Percentiles rank a stretch among this genome's conserved stretches.
Conservation (phyloP, 1,284 basidiomycete species). For the Puccinia triticina region DNA sequence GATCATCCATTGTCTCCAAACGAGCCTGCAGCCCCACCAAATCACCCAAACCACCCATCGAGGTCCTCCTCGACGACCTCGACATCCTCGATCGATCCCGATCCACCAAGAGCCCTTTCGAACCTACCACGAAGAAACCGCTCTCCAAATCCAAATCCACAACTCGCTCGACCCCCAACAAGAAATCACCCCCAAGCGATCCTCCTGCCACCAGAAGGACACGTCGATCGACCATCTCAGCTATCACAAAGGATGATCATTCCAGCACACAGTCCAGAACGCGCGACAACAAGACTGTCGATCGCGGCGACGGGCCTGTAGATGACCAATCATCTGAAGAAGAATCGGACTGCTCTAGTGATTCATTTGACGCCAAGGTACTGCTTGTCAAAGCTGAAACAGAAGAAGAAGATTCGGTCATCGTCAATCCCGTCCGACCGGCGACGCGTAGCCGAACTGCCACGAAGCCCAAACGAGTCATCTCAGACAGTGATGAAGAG, state of each 20-base stretch:
- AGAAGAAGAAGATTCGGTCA: not conserved
- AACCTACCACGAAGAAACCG: not conserved
- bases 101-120: slow-evolving; percentile 12
- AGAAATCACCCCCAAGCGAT: not conserved
- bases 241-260: not conserved
- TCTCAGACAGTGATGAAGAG: slow-evolving; percentile 27
- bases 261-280: not conserved
- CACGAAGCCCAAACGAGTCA: slow-evolving; percentile 21
- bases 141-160: not conserved
- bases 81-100: slow-evolving; percentile 25
- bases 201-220: not conserved
- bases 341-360: not conserved
- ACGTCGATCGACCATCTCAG: not conserved
- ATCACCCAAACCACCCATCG: slow-evolving; percentile 24
- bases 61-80: slow-evolving; percentile 18
- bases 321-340: not conserved
- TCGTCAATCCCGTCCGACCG: not conserved
- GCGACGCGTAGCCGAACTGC: not conserved
- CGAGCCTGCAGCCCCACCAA: slow-evolving; percentile 24
- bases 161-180: not conserved
- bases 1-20: slow-evolving; percentile 7
- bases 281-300: not conserved
- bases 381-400: not conserved
- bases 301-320: no score
- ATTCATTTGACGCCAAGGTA: slow-evolving; percentile 10